These are phyloP conservation scores for Cryptosporidium muris DNA, from an alignment of 169 alveolate genomes.

Conservation along the genomic window DNA sequence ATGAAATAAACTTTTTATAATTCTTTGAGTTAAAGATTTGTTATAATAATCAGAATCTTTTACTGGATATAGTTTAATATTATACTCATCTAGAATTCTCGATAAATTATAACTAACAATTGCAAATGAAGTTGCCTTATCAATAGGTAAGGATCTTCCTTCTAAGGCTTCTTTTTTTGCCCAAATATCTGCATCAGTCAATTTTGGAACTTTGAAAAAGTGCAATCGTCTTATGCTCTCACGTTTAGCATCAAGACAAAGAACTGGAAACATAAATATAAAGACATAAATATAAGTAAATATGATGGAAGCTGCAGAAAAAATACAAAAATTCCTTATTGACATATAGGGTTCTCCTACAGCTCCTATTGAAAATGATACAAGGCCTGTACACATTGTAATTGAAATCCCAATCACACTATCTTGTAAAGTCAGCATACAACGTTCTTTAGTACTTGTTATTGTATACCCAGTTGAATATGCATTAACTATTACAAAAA, in stretches of 20 bases:
- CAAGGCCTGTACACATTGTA: slow-evolving; percentile 70
- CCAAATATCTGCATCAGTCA: slow-evolving; percentile 22
- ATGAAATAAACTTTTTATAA: slow-evolving; percentile 22
- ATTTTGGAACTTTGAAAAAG: slow-evolving; percentile 49
- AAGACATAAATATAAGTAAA: slow-evolving; percentile 63
- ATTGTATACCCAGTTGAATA: slow-evolving; percentile 77
- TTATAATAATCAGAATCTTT: background rate
- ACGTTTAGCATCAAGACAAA: slow-evolving; percentile 63
- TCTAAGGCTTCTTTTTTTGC: slow-evolving; percentile 3
- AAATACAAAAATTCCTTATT: slow-evolving; percentile 51
- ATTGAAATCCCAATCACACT: slow-evolving; percentile 72
- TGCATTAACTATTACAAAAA: slow-evolving; percentile 77
- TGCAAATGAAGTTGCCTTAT: slow-evolving; percentile 34
- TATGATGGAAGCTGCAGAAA: slow-evolving; percentile 67
- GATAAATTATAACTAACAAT: slow-evolving; percentile 64
- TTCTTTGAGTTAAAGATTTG: background rate
- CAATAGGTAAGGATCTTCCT: slow-evolving; percentile 66
- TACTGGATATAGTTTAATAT: slow-evolving; percentile 40
- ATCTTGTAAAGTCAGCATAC: slow-evolving; percentile 73
- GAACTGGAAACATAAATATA: slow-evolving; percentile 65
- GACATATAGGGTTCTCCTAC: slow-evolving; percentile 69
- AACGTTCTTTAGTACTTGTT: slow-evolving; percentile 76
- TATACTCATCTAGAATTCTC: slow-evolving; percentile 21
- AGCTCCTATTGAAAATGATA: slow-evolving; percentile 66
- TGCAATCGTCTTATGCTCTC: slow-evolving; percentile 51